phyloP scores from a whole-genome alignment of 805 yeast genomes.

The Nakazawaea populi region DNA sequence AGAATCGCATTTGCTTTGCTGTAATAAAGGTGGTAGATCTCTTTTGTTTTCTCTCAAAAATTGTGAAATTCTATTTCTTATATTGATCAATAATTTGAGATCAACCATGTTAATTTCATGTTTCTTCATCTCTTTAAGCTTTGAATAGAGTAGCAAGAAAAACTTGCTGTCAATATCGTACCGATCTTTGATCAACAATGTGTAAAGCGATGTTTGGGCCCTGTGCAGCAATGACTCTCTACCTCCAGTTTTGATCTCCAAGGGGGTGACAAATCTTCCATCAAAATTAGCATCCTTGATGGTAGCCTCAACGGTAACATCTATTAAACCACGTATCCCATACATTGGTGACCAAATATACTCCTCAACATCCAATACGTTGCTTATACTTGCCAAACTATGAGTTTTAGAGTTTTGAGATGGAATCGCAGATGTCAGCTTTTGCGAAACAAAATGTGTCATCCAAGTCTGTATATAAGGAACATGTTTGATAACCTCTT shows the following conservation, averaged over 20 bases:
- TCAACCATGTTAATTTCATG: constrained; percentile 52
- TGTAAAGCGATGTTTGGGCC: constrained; percentile 82
- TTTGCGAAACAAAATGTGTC: neutral
- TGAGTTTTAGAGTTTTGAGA: constrained; percentile 21
- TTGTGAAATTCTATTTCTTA: constrained; percentile 65
- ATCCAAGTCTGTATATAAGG: constrained; percentile 51
- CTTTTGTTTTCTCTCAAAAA: constrained; percentile 45
- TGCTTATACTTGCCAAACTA: constrained; percentile 46
- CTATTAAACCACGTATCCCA: constrained; percentile 87
- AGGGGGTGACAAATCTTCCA: constrained; percentile 58
- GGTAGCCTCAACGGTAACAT: constrained; percentile 71
- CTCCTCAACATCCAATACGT: constrained; percentile 81
- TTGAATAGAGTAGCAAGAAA: constrained; percentile 71
- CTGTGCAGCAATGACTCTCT: constrained; percentile 60
- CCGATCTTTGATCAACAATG: constrained; percentile 71
- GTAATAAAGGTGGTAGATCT: constrained; percentile 48
- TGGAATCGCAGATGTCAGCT: constrained; percentile 7
- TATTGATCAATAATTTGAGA: constrained; percentile 59
- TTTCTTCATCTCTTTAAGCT: constrained; percentile 45
- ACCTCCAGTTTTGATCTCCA: constrained; percentile 88
- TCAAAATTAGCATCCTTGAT: constrained; percentile 27
- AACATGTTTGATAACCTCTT: constrained; percentile 40
- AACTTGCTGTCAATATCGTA: constrained; percentile 64
- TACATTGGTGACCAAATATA: constrained; percentile 86
- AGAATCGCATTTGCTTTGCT: constrained; percentile 50